Base-by-base conservation (phyloP, 306 rosid species). In the Leucaena leucocephala region DNA sequence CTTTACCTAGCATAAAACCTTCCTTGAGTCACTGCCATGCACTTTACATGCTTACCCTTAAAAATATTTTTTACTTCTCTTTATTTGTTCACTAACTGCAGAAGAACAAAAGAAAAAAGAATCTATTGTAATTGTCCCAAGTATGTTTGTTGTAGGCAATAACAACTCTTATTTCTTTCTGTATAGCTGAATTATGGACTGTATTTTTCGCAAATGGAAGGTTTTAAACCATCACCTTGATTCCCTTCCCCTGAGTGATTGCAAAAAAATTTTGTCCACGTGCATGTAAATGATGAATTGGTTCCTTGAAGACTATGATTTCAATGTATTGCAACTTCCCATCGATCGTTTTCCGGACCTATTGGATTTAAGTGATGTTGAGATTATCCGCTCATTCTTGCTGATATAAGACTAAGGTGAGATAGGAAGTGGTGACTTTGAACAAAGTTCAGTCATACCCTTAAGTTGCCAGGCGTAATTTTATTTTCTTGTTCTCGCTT, bases 321-420 rank as follows among this genome's bases (percentile, higher is more conserved):
- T 91, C 94, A 62, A 77, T 74, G 78, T 92, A 91, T 82, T 89
- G 92, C 82, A 90, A 59, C 81, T 89, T 88, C 72, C 88, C 85
- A 44, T 85, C 87, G 61, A 88, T 67, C 84, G 85, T 85, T 90
- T 85, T 86, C 92, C 94, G 89, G 40, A 91, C 92, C 94, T 91
- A 84, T 62, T 76, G 33, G 65, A 48, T 72, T 78, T 54, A 70
- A 80, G 78, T 78, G 45, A 71, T 49, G 34, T 68, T 39, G 65
- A 65, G 75, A 71, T 70, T 76, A 74, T 49, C 58, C 50, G 49
- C 76, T 76, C 72, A 68, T 15, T 62, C 33, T 63, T 46, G 35
- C 74, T 57, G 52, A 33, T 58, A 49, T 36, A 76, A 67, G 75
- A 73, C 13, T 78, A 39, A 68, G 46, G 13, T 27, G 57, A 69